Percentiles rank a stretch among this genome's conserved stretches.
Evolutionary conservation across 2,329 filamentous ascomycete species (phyloP).

Genomic region (Pezicula radicicola): DNA sequence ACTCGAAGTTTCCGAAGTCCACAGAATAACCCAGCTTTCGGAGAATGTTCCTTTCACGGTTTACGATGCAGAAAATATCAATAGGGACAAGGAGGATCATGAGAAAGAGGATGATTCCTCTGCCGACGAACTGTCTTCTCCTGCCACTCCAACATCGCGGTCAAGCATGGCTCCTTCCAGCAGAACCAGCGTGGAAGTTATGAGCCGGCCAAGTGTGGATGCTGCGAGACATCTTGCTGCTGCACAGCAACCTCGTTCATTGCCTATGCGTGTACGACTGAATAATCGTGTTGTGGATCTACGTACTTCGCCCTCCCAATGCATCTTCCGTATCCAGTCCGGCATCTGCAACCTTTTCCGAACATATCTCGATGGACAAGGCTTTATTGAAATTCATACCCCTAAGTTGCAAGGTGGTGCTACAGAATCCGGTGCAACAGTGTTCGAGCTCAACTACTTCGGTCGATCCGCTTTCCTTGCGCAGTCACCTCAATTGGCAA

Average conservation of each 20-base stretch:
- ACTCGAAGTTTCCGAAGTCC: constrained; percentile 64
- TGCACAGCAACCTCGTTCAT: constrained; percentile 16
- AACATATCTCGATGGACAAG: constrained; percentile 65
- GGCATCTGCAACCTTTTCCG: constrained; percentile 80
- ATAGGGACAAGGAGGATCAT: constrained; percentile 50
- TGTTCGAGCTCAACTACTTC: constrained; percentile 93
- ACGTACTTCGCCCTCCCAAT: constrained; percentile 80
- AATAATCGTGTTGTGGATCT: constrained; percentile 80
- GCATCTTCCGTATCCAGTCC: constrained; percentile 83
- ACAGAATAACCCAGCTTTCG: constrained; percentile 58
- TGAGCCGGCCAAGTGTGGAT: constrained; percentile 18
- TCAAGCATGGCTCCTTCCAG: neutral
- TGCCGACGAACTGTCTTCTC: neutral
- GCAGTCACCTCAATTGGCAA: constrained; percentile 87
- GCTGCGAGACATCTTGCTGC: constrained; percentile 7
- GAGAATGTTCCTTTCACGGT: constrained; percentile 67
- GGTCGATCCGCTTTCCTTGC: constrained; percentile 82
- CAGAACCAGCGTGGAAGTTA: neutral
- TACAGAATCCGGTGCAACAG: constrained; percentile 86
- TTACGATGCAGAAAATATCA: constrained; percentile 64
- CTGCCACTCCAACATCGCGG: neutral
- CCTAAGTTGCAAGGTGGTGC: constrained; percentile 88
- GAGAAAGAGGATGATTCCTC: constrained; percentile 42
- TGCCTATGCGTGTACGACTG: constrained; percentile 54
- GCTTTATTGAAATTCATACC: constrained; percentile 91